Conservation (phyloP, 2,329 filamentous ascomycete genomes). For the Cytospora paraplurivora region DNA sequence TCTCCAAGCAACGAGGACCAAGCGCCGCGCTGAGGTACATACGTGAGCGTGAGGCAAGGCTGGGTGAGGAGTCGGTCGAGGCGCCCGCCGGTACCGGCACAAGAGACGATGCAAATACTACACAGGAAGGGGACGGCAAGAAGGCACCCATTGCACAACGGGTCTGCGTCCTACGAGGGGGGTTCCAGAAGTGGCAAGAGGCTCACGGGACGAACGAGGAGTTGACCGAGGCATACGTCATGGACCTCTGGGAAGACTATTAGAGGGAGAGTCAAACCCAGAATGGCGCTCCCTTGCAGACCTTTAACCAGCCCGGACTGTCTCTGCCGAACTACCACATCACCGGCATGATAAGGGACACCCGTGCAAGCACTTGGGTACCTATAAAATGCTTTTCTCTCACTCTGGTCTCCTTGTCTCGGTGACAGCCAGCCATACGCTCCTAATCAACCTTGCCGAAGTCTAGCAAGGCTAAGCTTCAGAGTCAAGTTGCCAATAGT, state of each 20-base stretch:
- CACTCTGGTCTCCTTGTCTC: too few species aligned
- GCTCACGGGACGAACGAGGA: slow-evolving; percentile 74
- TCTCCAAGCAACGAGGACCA: slow-evolving; percentile 89
- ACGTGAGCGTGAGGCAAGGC: slow-evolving; percentile 63
- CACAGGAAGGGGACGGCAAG: slow-evolving; percentile 30
- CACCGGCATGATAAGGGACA: too few species aligned
- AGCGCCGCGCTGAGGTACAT: slow-evolving; percentile 80
- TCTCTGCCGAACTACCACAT: too few species aligned
- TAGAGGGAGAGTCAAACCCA: slow-evolving; percentile 34
- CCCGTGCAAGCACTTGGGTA: too few species aligned
- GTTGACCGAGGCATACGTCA: slow-evolving; percentile 81
- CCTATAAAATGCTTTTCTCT: too few species aligned
- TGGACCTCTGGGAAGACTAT: slow-evolving; percentile 77
- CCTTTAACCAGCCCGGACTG: too few species aligned
- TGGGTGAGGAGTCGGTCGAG: slow-evolving; percentile 34
- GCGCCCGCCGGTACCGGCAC: slow-evolving; percentile 26
- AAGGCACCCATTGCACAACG: slow-evolving; percentile 54
- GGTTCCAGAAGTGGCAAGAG: slow-evolving; percentile 90
- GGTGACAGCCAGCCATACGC: too few species aligned
- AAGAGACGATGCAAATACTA: slow-evolving; percentile 36
- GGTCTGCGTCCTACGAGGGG: slow-evolving; percentile 79
- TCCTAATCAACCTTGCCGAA: background rate
- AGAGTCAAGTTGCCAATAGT: background rate
- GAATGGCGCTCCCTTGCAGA: too few species aligned
- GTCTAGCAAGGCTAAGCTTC: slow-evolving; percentile 1